phyloP scores from a whole-genome alignment of 164 flowering plant genomes.

The Sedum album region DNA sequence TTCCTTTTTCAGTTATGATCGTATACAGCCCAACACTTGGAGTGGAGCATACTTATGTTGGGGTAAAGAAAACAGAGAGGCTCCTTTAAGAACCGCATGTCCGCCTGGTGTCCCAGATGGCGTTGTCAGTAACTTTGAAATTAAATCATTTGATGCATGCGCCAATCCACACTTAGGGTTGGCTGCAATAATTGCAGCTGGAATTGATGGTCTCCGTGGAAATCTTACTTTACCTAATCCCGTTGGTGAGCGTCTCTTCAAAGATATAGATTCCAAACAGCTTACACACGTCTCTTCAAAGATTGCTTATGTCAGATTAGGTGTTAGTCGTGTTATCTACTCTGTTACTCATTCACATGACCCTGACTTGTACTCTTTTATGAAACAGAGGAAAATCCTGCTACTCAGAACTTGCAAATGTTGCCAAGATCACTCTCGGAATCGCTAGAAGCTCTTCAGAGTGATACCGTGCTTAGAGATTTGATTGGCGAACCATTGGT shows the following conservation, averaged over 20 bases:
- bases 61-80: conserved; percentile 95
- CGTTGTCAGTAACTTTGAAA: conserved; percentile 89
- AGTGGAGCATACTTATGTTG: conserved; percentile 96
- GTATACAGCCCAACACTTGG: conserved; percentile 93
- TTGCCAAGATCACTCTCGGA: conserved; percentile 70
- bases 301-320: not conserved
- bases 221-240: conserved; percentile 72
- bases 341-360: not conserved
- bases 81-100: conserved; percentile 82
- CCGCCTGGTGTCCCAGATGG: conserved; percentile 85
- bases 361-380: not conserved
- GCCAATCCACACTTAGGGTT: conserved; percentile 92
- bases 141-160: conserved; percentile 89
- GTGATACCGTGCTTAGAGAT: conserved; percentile 44
- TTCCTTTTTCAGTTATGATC: conserved; percentile 65
- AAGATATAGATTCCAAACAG: conserved; percentile 11
- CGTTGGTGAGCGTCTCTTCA: conserved; percentile 32
- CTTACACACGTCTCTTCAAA: not conserved
- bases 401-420: conserved; percentile 29
- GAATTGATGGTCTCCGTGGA: conserved; percentile 80
- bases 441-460: conserved; percentile 64
- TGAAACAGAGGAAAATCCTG: conserved; percentile 60
- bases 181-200: conserved; percentile 84
- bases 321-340: not conserved
- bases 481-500: conserved; percentile 67